These are phyloP conservation scores for Byssochlamys sp. DNA, from an alignment of 2,329 filamentous ascomycete genomes.

Conservation along the genomic window DNA sequence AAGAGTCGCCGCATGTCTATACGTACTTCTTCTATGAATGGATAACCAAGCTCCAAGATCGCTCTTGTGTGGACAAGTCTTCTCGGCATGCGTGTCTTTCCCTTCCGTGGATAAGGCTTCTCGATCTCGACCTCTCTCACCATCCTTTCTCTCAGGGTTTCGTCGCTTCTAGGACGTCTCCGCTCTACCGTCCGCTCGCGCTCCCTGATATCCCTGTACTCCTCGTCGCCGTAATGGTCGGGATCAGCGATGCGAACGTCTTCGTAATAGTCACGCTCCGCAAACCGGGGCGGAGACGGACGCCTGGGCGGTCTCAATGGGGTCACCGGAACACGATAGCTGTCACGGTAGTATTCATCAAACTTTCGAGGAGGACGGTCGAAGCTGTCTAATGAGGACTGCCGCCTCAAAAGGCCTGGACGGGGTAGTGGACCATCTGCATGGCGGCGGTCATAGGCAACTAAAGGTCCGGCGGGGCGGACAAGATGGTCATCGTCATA, in stretches of 20 bases:
- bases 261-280: conserved; percentile 51
- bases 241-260: conserved; percentile 61
- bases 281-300: conserved; percentile 50
- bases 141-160: conserved; percentile 17
- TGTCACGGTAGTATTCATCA: conserved; percentile 26
- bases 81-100: conserved; percentile 79
- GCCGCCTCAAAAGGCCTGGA: conserved; percentile 64
- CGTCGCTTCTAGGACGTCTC: conserved; percentile 36
- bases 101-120: conserved; percentile 62
- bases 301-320: conserved; percentile 7
- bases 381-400: conserved; percentile 83
- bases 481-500: conserved; percentile 35
- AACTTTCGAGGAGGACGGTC: conserved; percentile 59
- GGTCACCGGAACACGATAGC: conserved; percentile 42
- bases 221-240: conserved; percentile 61
- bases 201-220: conserved; percentile 58
- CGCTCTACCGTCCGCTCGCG: conserved; percentile 46
- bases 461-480: conserved; percentile 43
- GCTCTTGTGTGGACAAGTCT: conserved; percentile 71
- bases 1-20: neutral
- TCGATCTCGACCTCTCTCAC: conserved; percentile 25
- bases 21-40: conserved; percentile 73
- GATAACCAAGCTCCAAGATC: conserved; percentile 74
- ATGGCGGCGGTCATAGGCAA: conserved; percentile 48
- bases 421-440: conserved; percentile 48